Conservation (phyloP, 192 early-diverging fungal genomes). For the Kappamyces sp. region DNA sequence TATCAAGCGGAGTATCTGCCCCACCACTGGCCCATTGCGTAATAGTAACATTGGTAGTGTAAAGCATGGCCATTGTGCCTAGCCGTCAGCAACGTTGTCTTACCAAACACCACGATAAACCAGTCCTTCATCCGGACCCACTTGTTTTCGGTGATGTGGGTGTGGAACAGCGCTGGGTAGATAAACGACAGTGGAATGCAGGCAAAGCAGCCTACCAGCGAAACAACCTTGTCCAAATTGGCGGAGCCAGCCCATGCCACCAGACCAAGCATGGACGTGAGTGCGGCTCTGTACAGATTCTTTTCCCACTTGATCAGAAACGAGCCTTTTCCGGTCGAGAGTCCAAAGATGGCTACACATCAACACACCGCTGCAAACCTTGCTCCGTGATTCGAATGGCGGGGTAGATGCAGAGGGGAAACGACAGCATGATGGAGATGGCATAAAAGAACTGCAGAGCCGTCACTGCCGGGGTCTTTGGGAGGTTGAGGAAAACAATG, state of each 20-base stretch:
- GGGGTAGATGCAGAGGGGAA: constrained; percentile 88
- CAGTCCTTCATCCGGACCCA: constrained; percentile 48
- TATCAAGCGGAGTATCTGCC: constrained; percentile 40
- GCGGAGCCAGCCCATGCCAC: constrained; percentile 72
- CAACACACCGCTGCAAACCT: constrained; percentile 16
- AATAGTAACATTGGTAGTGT: constrained; percentile 75
- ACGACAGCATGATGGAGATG: constrained; percentile 87
- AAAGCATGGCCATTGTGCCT: constrained; percentile 56
- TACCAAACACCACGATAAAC: constrained; percentile 58
- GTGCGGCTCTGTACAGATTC: constrained; percentile 69
- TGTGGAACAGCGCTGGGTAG: constrained; percentile 83
- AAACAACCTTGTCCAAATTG: constrained; percentile 76
- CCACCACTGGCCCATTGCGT: constrained; percentile 49
- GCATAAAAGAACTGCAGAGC: constrained; percentile 80
- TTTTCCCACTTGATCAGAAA: constrained; percentile 76
- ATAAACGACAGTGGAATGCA: constrained; percentile 71
- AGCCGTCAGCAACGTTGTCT: too few relatives aligned
- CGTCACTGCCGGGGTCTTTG: constrained; percentile 57
- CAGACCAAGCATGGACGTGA: constrained; percentile 61
- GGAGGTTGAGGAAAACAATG: constrained; percentile 83
- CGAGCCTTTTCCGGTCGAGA: constrained; percentile 69
- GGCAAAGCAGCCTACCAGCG: constrained; percentile 74
- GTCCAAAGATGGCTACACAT: constrained; percentile 53
- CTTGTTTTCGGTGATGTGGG: constrained; percentile 29
- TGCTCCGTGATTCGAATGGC: constrained; percentile 89